Evolutionary conservation across 2,329 filamentous ascomycete species (phyloP).

Genomic region (Dactylellina sp.): DNA sequence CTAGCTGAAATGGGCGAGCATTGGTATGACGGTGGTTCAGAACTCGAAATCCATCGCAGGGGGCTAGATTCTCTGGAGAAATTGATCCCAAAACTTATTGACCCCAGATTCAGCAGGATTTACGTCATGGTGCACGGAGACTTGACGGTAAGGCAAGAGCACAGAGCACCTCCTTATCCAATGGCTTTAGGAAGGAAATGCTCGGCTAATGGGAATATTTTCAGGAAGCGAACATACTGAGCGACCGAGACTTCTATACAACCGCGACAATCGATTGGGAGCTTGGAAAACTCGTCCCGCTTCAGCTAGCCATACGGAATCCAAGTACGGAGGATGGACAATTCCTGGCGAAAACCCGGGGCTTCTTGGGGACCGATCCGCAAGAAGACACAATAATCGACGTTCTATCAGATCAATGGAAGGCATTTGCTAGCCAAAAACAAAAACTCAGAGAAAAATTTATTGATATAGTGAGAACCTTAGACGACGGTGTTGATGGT

Average conservation of each 20-base stretch:
- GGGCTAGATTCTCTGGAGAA: conserved; percentile 13
- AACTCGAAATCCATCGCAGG: neutral
- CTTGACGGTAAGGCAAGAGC: conserved; percentile 25
- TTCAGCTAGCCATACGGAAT: conserved; percentile 23
- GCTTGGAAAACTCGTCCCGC: conserved; percentile 14
- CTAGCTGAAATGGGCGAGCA: neutral
- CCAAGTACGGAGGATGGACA: conserved; percentile 12
- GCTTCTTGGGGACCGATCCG: neutral
- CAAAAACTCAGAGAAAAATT: conserved; percentile 19
- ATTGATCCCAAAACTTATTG: conserved; percentile 24
- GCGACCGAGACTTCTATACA: conserved; percentile 31
- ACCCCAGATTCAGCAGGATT: conserved; percentile 23
- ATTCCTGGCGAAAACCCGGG: neutral
- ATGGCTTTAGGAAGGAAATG: neutral
- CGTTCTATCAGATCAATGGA: conserved; percentile 6
- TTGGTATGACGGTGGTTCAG: neutral
- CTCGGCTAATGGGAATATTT: neutral
- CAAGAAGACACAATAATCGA: neutral
- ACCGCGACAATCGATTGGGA: conserved; percentile 52
- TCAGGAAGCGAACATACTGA: conserved; percentile 31
- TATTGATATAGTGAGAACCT: conserved; percentile 3
- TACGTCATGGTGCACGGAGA: conserved; percentile 33
- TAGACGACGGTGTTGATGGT: conserved; percentile 38
- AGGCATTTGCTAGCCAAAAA: neutral
- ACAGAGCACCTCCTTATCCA: neutral